Evolutionary conservation across 2,329 filamentous ascomycete species (phyloP).

Genomic region (Claviceps purpurea): DNA sequence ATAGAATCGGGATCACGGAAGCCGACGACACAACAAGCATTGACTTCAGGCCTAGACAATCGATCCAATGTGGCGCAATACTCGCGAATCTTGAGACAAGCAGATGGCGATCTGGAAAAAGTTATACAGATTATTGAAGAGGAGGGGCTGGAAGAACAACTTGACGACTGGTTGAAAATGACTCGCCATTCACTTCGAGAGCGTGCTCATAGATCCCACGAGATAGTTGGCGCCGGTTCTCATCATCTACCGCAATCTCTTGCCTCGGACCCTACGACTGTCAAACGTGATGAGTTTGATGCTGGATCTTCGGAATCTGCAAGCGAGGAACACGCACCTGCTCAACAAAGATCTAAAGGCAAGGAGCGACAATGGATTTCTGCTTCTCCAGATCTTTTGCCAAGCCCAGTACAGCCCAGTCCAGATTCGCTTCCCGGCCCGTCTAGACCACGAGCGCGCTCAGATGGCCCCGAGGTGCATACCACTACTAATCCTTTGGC

Average conservation of each 20-base stretch:
- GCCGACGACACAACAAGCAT: not conserved
- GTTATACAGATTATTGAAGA: conserved; percentile 48
- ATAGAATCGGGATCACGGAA: not conserved
- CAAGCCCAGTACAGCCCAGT: conserved; percentile 5
- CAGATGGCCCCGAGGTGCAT: conserved; percentile 38
- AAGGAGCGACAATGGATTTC: conserved; percentile 12
- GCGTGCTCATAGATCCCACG: conserved; percentile 4
- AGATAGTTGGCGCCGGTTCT: not conserved
- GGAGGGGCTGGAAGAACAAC: conserved; percentile 43
- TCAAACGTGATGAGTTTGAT: not conserved
- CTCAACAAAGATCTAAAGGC: conserved; percentile 11
- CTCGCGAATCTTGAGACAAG: conserved; percentile 43
- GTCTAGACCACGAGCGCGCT: conserved; percentile 38
- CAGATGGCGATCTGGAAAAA: conserved; percentile 43
- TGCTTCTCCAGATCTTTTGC: conserved; percentile 3
- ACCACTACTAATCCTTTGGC: conserved; percentile 37
- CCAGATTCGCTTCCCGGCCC: conserved; percentile 9
- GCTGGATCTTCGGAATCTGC: not conserved
- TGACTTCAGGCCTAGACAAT: conserved; percentile 3
- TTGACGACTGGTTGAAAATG: conserved; percentile 45
- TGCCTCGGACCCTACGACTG: not conserved
- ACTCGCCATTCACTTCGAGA: conserved; percentile 25
- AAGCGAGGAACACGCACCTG: not conserved
- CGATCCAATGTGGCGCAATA: conserved; percentile 19
- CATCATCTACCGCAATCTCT: not conserved